phyloP scores from a whole-genome alignment of 768 basidiomycete species.

The Kwoniella sp. region DNA sequence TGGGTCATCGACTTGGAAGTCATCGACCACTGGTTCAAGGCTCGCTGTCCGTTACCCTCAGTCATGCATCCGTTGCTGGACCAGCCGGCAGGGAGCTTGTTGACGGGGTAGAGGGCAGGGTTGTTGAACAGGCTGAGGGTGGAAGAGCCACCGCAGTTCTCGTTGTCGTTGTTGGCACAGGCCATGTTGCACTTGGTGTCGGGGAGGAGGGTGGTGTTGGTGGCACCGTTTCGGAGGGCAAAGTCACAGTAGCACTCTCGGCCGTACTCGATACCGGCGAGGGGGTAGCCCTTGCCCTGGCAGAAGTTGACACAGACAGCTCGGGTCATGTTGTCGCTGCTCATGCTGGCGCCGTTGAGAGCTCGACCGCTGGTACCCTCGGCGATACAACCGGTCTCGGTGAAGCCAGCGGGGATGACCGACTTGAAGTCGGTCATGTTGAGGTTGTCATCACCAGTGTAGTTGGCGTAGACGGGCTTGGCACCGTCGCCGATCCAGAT shows the following conservation, averaged over 20 bases:
- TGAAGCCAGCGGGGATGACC: conserved; percentile 41
- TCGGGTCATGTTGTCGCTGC: conserved; percentile 44
- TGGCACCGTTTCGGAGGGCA: conserved; percentile 42
- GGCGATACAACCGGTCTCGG: conserved; percentile 46
- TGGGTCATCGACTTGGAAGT: conserved; percentile 57
- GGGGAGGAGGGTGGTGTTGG: conserved; percentile 43
- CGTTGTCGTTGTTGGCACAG: conserved; percentile 41
- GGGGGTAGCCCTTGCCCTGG: conserved; percentile 32
- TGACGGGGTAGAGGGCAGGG: conserved; percentile 30
- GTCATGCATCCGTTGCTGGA: conserved; percentile 30
- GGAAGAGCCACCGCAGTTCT: conserved; percentile 47
- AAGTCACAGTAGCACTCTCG: conserved; percentile 47
- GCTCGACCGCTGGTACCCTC: conserved; percentile 45
- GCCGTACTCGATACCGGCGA: conserved; percentile 47
- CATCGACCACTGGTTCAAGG: conserved; percentile 43
- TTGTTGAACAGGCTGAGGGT: conserved; percentile 42
- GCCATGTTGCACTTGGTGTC: conserved; percentile 31
- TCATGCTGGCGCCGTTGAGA: conserved; percentile 29
- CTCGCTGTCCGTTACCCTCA: conserved; percentile 30
- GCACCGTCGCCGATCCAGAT: conserved; percentile 42
- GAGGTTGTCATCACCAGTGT: conserved; percentile 27
- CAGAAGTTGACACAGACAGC: conserved; percentile 34
- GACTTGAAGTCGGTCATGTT: conserved; percentile 29
- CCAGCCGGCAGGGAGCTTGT: conserved; percentile 39
- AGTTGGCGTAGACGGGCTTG: conserved; percentile 35